Evolutionary conservation across 2,329 filamentous ascomycete genomes (phyloP), one percentile per base, ranked within the genome.

Genomic region (Coleophoma crateriformis): DNA sequence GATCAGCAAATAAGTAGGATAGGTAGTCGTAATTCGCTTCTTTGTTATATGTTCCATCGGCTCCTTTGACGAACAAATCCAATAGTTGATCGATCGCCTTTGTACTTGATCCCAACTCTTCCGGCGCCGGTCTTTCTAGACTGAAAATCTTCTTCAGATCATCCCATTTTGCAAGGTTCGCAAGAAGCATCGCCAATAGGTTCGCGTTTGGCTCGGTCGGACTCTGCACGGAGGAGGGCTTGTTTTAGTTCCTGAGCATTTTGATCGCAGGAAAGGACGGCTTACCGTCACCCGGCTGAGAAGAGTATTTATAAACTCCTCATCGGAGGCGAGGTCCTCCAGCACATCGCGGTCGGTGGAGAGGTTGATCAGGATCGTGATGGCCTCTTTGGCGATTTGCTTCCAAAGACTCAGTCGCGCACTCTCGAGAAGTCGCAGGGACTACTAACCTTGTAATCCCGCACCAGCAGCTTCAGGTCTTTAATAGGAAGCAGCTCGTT

Each of bases 61-160:
- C 84, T 17, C 92, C 92, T 71, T 94, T 95, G 64, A 97, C 94
- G 65, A 99, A 99, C 60, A 95, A 85, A 67, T 97, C 94, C 67
- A 99, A 82, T 32, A 99, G 74, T 68, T 97, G 94, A 67, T 96
- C 90, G 60, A 97, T 81, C 4, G 89, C 84, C 51, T 81, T 76
- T 34, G 84, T 78, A 38, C 89, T 88, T 1, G 82, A 86, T 6
- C 81, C 83, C 7, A 96, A 78, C n/a, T 76, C 75, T 49, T 83
- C 79, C 2, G 90, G 87, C 0, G 85, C 67, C 7, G 78, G 71
- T 54, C 90, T 85, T 61, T 85, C 87, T 49, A 87, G 74, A 4
- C 76, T 74, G 11, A 92, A 68, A 4, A 96, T 73, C 40, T 77
- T 77, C 56, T 86, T 85, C 50, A 96, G 68, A 6, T 76, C 77